phyloP scores from a whole-genome alignment of 495 filamentous ascomycete species.

The Aspergillus taichungensis region DNA sequence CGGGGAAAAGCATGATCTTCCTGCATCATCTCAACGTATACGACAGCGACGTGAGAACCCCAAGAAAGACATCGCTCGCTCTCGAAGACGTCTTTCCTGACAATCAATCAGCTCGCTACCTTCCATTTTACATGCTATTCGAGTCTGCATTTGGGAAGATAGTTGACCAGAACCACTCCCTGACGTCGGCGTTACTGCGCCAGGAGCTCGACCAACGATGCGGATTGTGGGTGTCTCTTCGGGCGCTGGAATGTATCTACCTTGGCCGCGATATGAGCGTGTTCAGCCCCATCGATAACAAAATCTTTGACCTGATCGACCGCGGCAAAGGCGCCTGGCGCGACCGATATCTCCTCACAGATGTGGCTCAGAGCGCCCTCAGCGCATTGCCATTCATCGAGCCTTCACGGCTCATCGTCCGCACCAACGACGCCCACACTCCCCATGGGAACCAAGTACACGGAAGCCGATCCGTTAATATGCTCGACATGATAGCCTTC shows the following conservation, averaged over 20 bases:
- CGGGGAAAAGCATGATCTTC: conserved; percentile 82
- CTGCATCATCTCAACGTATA: conserved; percentile 49
- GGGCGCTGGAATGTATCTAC: conserved; percentile 63
- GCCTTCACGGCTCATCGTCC: conserved; percentile 48
- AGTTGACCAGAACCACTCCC: conserved; percentile 62
- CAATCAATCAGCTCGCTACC: conserved; percentile 30
- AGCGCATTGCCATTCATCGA: conserved; percentile 42
- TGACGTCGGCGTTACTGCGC: conserved; percentile 55
- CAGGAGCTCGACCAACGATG: conserved; percentile 58
- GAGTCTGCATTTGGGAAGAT: conserved; percentile 57
- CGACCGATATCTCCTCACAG: conserved; percentile 74
- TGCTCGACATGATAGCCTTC: conserved; percentile 49
- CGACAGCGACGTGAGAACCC: conserved; percentile 9
- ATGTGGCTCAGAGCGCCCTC: conserved; percentile 65
- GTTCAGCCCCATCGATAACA: conserved; percentile 51
- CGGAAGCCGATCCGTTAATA: conserved; percentile 33
- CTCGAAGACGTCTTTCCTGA: conserved; percentile 46
- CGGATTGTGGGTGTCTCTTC: conserved; percentile 55
- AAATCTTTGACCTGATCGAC: conserved; percentile 73
- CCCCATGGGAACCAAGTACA: conserved; percentile 2
- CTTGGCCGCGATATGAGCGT: conserved; percentile 61
- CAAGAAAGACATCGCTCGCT: conserved; percentile 36
- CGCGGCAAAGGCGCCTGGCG: conserved; percentile 59
- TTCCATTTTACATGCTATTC: conserved; percentile 71
- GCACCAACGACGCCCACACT: conserved; percentile 18